These are phyloP conservation scores for Malus hybrid DNA, from an alignment of 331 rosid genomes.

Conservation along the genomic window DNA sequence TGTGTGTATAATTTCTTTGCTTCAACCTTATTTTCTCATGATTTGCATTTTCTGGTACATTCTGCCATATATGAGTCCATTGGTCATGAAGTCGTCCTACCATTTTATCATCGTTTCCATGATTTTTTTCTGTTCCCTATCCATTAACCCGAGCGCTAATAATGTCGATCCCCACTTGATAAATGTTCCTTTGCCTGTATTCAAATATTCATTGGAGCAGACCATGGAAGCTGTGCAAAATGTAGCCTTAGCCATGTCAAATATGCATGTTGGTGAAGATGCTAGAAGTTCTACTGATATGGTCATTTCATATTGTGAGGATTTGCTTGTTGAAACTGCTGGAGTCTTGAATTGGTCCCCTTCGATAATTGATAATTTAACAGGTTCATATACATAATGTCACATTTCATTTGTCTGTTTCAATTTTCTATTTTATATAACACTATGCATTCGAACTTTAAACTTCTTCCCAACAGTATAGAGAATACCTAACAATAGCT, in stretches of 20 bases:
- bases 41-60: neutral
- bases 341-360: conserved; percentile 2
- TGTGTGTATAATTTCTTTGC: neutral
- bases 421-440: neutral
- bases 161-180: neutral
- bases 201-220: neutral
- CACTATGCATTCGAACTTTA: too few species aligned
- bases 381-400: neutral
- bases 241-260: neutral
- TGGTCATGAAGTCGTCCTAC: neutral
- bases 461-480: neutral
- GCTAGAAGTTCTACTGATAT: neutral
- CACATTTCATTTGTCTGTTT: neutral
- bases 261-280: neutral
- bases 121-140: neutral
- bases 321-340: neutral
- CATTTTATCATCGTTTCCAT: neutral
- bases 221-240: neutral
- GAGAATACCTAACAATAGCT: neutral
- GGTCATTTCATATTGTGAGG: neutral
- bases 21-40: neutral
- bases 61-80: neutral
- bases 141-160: neutral
- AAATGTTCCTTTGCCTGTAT: neutral
- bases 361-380: neutral